A percentile compares a stretch with the other conserved stretches of the same genome.
Evolutionary conservation across 805 yeast species (phyloP).

Genomic region (Pichia membranifaciens): DNA sequence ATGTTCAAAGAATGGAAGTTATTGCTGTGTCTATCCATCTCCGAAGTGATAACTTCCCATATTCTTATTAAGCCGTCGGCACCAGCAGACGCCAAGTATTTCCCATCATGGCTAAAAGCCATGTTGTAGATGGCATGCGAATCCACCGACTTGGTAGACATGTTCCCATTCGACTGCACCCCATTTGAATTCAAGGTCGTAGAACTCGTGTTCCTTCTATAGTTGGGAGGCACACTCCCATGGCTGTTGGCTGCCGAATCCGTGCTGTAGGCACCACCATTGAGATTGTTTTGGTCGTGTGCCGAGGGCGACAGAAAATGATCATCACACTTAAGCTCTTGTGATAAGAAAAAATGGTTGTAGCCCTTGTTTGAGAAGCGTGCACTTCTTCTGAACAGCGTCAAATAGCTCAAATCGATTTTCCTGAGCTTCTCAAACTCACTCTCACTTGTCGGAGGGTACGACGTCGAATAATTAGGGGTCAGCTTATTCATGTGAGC

Average conservation of each 20-base stretch:
- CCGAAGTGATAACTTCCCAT: slow-evolving; percentile 77
- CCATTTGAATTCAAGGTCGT: background rate
- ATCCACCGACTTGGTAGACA: background rate
- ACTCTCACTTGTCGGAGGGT: background rate
- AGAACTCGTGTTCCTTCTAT: background rate
- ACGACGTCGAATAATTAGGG: background rate
- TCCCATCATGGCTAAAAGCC: slow-evolving; percentile 75
- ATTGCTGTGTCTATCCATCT: slow-evolving; percentile 45
- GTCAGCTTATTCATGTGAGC: background rate
- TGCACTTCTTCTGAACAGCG: slow-evolving; percentile 39
- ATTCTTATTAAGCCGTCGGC: slow-evolving; percentile 61
- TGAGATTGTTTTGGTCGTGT: slow-evolving; percentile 2
- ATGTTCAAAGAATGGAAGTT: background rate
- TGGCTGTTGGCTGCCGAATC: background rate
- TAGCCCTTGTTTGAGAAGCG: slow-evolving; percentile 41
- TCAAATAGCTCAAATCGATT: slow-evolving; percentile 49
- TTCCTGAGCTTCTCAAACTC: slow-evolving; percentile 16
- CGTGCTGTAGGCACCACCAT: background rate
- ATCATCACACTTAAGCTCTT: slow-evolving; percentile 42
- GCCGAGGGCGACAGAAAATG: background rate
- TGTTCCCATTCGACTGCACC: background rate
- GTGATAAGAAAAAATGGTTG: slow-evolving; percentile 56
- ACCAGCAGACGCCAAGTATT: slow-evolving; percentile 79
- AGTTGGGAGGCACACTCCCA: background rate
- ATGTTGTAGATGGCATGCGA: slow-evolving; percentile 58